Conservation (phyloP, 2,329 filamentous ascomycete species). For the Sordariomycetes sp. region DNA sequence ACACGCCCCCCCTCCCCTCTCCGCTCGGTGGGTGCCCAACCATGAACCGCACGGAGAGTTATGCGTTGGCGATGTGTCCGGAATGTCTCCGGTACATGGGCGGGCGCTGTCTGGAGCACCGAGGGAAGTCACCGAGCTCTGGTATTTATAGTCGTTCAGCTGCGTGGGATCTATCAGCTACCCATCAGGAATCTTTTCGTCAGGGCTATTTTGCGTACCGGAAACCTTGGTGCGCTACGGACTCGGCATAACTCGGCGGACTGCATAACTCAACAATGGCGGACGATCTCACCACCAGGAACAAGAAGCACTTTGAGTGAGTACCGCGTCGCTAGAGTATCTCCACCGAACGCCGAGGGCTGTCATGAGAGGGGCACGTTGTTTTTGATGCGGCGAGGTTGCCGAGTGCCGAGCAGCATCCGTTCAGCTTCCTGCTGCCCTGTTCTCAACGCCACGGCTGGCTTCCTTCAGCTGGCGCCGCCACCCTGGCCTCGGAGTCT, state of each 20-base stretch:
- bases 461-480: too few species aligned
- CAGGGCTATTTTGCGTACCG: too few species aligned
- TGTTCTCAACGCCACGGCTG: too few species aligned
- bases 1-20: neutral
- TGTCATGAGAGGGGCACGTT: too few species aligned
- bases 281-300: conserved; percentile 14
- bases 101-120: neutral
- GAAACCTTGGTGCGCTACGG: neutral
- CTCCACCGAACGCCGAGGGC: too few species aligned
- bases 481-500: too few species aligned
- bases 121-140: neutral
- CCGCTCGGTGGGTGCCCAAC: neutral
- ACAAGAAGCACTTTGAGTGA: conserved; percentile 29
- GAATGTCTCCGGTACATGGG: neutral
- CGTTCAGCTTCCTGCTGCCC: too few species aligned
- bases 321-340: conserved; percentile 7
- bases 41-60: neutral
- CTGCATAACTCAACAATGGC: conserved; percentile 10
- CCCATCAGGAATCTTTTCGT: neutral
- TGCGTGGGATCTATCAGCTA: neutral
- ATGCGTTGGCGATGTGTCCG: neutral
- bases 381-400: too few species aligned
- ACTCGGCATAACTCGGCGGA: neutral
- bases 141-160: neutral
- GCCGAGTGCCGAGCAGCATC: too few species aligned